phyloP scores from a whole-genome alignment of 768 basidiomycete species.

The Pleurotus pulmonarius region DNA sequence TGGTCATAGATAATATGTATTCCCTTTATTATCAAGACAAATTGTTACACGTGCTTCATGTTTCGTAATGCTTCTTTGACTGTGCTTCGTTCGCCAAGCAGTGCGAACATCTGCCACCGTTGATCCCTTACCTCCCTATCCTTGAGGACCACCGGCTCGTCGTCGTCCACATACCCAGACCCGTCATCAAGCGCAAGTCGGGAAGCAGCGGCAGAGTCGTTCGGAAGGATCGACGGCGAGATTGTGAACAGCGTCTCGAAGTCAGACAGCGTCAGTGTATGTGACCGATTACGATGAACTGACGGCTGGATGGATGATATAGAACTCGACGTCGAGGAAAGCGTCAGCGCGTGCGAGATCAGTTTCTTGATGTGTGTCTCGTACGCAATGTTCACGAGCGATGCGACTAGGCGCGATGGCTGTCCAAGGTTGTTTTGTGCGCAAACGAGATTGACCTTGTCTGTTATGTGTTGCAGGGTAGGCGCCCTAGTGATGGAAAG shows the following conservation, averaged over 20 bases:
- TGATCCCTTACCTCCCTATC: slow-evolving; percentile 66
- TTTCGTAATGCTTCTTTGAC: slow-evolving; percentile 53
- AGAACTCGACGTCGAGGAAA: slow-evolving; percentile 73
- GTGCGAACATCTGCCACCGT: slow-evolving; percentile 74
- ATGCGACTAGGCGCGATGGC: slow-evolving; percentile 60
- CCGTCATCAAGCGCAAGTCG: slow-evolving; percentile 51
- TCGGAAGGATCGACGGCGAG: slow-evolving; percentile 74
- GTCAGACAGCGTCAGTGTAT: slow-evolving; percentile 55
- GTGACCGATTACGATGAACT: slow-evolving; percentile 32
- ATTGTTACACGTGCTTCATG: not conserved
- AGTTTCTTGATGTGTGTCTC: slow-evolving; percentile 85
- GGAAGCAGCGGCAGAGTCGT: slow-evolving; percentile 74
- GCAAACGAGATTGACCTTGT: slow-evolving; percentile 77
- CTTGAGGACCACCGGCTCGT: slow-evolving; percentile 49
- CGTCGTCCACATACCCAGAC: slow-evolving; percentile 41
- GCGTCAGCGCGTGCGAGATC: slow-evolving; percentile 73
- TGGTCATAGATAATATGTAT: too few species aligned
- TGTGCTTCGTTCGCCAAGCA: slow-evolving; percentile 70
- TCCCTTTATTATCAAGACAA: too few species aligned
- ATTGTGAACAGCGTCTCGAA: slow-evolving; percentile 79
- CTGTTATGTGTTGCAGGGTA: slow-evolving; percentile 72
- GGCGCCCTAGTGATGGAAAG: slow-evolving; percentile 70
- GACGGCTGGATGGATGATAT: slow-evolving; percentile 74
- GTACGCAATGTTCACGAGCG: slow-evolving; percentile 72
- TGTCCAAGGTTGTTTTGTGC: slow-evolving; percentile 68